Conservation (phyloP, 2,329 filamentous ascomycete genomes). For the Cladosporium sp. region DNA sequence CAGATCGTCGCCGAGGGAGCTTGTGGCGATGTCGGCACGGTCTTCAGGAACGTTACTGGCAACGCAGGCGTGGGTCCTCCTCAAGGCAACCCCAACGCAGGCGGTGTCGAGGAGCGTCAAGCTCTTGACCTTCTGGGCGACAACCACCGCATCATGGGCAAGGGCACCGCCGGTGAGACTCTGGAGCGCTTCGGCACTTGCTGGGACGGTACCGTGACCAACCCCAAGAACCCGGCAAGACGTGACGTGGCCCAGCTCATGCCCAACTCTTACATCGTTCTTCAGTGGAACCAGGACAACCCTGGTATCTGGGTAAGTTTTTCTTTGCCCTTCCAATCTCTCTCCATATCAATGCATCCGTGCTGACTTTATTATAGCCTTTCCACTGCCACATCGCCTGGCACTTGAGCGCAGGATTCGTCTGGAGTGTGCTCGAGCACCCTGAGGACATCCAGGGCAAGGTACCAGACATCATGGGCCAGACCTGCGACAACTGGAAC, state of each 20-base stretch:
- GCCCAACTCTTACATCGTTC: conserved; percentile 28
- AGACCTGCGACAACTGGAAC: conserved; percentile 51
- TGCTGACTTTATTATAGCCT: not conserved
- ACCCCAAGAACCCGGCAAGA: conserved; percentile 35
- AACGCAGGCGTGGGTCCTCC: not conserved
- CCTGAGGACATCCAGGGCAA: conserved; percentile 29
- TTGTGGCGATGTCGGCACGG: conserved; percentile 20
- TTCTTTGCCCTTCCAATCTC: not conserved
- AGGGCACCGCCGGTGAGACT: conserved; percentile 6
- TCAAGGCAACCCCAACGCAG: not conserved
- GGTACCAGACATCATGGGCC: conserved; percentile 37
- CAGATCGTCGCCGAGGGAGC: conserved; percentile 38
- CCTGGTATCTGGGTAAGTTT: conserved; percentile 30
- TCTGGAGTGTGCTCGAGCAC: conserved; percentile 21
- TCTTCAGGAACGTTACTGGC: not conserved
- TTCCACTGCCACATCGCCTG: conserved; percentile 26
- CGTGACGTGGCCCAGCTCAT: conserved; percentile 34
- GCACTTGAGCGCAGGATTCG: conserved; percentile 25
- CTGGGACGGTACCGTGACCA: conserved; percentile 38
- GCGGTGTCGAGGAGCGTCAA: not conserved
- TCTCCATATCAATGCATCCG: not conserved
- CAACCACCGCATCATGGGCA: not conserved
- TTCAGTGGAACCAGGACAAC: conserved; percentile 34
- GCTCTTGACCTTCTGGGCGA: not conserved
- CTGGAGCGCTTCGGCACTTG: conserved; percentile 4